Evolutionary conservation across 2,329 filamentous ascomycete species (phyloP).

Genomic region (Drechslerella coelobrocha): DNA sequence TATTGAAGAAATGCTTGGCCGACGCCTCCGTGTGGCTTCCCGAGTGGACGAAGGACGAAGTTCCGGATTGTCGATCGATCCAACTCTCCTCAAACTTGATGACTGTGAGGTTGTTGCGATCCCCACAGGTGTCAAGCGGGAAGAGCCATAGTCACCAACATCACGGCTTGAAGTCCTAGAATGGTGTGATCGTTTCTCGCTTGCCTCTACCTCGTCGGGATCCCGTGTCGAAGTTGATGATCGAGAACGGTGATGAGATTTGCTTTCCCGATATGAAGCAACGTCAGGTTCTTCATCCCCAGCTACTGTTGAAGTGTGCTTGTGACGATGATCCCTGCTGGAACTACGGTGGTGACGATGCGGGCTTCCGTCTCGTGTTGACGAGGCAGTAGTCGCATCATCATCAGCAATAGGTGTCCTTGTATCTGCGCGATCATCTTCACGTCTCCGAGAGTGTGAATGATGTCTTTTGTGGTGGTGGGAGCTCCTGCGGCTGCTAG

Average conservation of each 20-base stretch:
- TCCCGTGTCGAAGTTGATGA: constrained; percentile 42
- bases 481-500: constrained; percentile 36
- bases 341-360: constrained; percentile 44
- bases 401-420: constrained; percentile 36
- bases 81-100: constrained; percentile 42
- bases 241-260: constrained; percentile 43
- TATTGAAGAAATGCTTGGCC: constrained; percentile 43
- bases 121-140: constrained; percentile 44
- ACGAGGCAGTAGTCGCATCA: constrained; percentile 32
- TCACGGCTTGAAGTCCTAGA: constrained; percentile 37
- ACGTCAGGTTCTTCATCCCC: constrained; percentile 46
- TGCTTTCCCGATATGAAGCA: constrained; percentile 40
- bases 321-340: constrained; percentile 49
- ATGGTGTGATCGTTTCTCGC: constrained; percentile 36
- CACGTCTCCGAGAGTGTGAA: constrained; percentile 35
- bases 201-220: constrained; percentile 21
- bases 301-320: constrained; percentile 51
- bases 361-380: constrained; percentile 44
- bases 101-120: constrained; percentile 47
- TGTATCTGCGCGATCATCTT: constrained; percentile 35
- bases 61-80: constrained; percentile 34
- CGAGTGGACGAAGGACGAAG: constrained; percentile 33
- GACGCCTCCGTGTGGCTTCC: constrained; percentile 38
- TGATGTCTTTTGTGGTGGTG: constrained; percentile 41
- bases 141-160: constrained; percentile 34